Base-by-base conservation (phyloP, 805 yeast genomes). In the Teunomyces gatunensis region DNA sequence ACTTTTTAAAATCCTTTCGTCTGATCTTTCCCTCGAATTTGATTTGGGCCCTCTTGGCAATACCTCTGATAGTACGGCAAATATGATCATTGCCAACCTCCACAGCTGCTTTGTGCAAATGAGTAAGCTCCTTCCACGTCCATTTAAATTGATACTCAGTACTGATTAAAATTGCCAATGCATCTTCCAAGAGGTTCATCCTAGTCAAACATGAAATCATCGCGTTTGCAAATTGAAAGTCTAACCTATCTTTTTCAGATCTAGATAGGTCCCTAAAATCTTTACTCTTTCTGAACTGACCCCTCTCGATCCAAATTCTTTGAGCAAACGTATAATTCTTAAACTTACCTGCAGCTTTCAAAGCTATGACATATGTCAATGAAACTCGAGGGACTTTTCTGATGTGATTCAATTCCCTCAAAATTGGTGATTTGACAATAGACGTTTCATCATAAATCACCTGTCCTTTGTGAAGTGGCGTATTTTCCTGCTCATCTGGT, bases 291-390 rank as follows among this genome's bases (percentile, higher is more conserved):
- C 97, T 73, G 66, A 77, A 89, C 18, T 61, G 51, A 2, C 97
- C 97, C 57, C 97, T 78, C 57, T 87, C 96, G 2, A 67, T 64
- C 96, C 96, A 90, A 1, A 87, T 71, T 21, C 67, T 63, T 47
- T 81, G 81, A 3, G 90, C 91, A 59, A 85, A 79, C 0, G 70
- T 71, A 35, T 75, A 63, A 55, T 84, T 78, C 34, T 74, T 71
- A 57, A 78, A 78, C 41, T 72, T 69, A 10, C 77, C 75, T 1
- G 92, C 87, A 0, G 92, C 92, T 48, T 78, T 73, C 57, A 89
- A 67, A 6, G 87, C 83, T 25, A 83, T 68, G 43, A 76, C 77
- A 59, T 86, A 89, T 2, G 83, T 60, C 29, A 75, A 61, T 34
- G 81, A 76, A 12, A 58, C 60, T 29, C 74, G 56, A 10, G 67